Conservation (phyloP, 2,329 filamentous ascomycete genomes). For the Exophiala dermatitidis region DNA sequence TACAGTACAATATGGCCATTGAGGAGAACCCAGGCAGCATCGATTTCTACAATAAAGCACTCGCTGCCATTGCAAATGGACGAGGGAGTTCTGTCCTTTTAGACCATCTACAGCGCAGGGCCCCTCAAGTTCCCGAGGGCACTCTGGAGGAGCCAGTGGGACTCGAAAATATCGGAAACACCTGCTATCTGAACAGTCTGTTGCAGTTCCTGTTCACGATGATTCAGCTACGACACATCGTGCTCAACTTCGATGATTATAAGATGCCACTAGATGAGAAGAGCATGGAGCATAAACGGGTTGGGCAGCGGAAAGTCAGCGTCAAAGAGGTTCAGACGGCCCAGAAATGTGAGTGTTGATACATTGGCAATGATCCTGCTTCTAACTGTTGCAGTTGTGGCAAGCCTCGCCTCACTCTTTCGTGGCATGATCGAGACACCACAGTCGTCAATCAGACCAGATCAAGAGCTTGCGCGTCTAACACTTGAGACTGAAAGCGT, state of each 20-base stretch:
- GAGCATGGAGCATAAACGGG: constrained; percentile 58
- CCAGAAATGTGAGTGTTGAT: constrained; percentile 61
- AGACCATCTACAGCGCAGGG: constrained; percentile 19
- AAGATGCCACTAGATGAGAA: constrained; percentile 61
- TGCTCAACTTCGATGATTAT: constrained; percentile 66
- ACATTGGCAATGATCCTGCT: constrained; percentile 12
- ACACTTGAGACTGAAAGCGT: constrained; percentile 60
- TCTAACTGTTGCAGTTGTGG: constrained; percentile 53
- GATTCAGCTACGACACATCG: constrained; percentile 69
- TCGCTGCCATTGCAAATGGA: constrained; percentile 41
- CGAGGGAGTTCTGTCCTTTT: constrained; percentile 33
- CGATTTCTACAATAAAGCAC: constrained; percentile 42
- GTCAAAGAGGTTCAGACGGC: constrained; percentile 52
- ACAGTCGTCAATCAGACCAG: constrained; percentile 58
- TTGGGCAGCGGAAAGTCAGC: constrained; percentile 65
- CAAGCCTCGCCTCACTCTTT: constrained; percentile 65
- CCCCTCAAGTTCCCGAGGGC: constrained; percentile 26
- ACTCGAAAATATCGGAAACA: constrained; percentile 89
- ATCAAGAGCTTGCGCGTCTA: constrained; percentile 69
- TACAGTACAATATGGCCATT: constrained; percentile 42
- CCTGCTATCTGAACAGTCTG: constrained; percentile 94
- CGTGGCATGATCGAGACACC: constrained; percentile 59
- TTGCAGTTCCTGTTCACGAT: constrained; percentile 93
- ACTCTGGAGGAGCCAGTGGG: constrained; percentile 66
- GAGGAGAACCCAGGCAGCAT: constrained; percentile 42